Evolutionary conservation across 1,139 yeast species (phyloP).

Genomic region (Suhomyces terraborum): DNA sequence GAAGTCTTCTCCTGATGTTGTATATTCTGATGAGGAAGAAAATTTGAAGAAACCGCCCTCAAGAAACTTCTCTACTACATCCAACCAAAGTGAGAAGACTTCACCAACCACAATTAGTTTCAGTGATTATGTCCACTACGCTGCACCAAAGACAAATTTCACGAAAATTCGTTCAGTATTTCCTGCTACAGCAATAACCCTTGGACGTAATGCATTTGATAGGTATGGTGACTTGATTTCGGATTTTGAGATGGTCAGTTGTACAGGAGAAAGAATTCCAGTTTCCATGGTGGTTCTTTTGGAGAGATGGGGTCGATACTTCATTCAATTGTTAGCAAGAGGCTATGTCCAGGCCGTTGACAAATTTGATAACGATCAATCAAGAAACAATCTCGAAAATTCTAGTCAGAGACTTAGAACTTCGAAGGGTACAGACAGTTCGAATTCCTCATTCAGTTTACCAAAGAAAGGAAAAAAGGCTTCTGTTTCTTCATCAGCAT

Average conservation of each 20-base stretch:
- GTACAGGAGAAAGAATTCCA: slow-evolving; percentile 66
- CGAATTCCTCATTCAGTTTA: slow-evolving; percentile 6
- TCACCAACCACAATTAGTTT: slow-evolving; percentile 42
- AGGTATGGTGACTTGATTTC: slow-evolving; percentile 63
- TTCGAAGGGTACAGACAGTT: slow-evolving; percentile 14
- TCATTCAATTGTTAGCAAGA: slow-evolving; percentile 58
- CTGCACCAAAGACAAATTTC: slow-evolving; percentile 68
- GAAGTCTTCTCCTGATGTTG: slow-evolving; percentile 9
- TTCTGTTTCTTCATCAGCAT: slow-evolving; percentile 14
- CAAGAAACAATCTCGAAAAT: neutral
- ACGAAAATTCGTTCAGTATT: slow-evolving; percentile 68
- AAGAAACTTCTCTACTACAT: slow-evolving; percentile 23
- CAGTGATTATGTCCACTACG: slow-evolving; percentile 73
- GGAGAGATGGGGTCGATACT: slow-evolving; percentile 75
- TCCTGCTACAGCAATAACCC: slow-evolving; percentile 73
- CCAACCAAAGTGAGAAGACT: slow-evolving; percentile 17
- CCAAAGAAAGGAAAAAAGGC: slow-evolving; percentile 4
- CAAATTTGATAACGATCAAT: slow-evolving; percentile 43
- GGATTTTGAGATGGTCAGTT: slow-evolving; percentile 69
- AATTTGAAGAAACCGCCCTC: slow-evolving; percentile 8
- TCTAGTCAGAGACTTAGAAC: slow-evolving; percentile 6
- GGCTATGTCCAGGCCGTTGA: slow-evolving; percentile 64
- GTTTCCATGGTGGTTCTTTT: slow-evolving; percentile 61
- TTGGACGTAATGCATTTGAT: slow-evolving; percentile 74
- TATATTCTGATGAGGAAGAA: slow-evolving; percentile 15